phyloP scores from a whole-genome alignment of 768 basidiomycete genomes.

The Coprinellus aureogranulatus region DNA sequence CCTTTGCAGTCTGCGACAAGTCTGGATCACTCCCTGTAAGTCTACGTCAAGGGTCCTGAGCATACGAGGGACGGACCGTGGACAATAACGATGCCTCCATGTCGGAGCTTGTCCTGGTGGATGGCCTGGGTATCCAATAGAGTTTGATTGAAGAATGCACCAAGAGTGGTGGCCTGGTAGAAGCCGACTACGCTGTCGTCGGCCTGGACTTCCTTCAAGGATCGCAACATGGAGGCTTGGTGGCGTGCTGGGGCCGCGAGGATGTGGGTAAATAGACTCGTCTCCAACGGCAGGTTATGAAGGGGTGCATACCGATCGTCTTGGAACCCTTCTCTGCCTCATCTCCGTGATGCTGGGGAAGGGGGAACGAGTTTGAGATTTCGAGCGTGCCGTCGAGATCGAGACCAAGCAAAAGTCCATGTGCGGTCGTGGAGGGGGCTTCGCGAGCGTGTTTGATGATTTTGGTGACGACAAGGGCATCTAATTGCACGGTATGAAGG shows the following conservation, averaged over 20 bases:
- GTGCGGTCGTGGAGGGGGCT: slow-evolving; percentile 64
- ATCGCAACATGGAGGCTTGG: slow-evolving; percentile 80
- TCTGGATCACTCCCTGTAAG: slow-evolving; percentile 42
- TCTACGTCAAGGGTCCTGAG: slow-evolving; percentile 7
- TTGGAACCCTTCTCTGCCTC: slow-evolving; percentile 84
- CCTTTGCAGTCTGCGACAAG: slow-evolving; percentile 71
- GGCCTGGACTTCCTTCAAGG: slow-evolving; percentile 85
- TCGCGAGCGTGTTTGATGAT: slow-evolving; percentile 92
- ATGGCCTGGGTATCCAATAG: slow-evolving; percentile 81
- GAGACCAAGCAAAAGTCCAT: slow-evolving; percentile 85
- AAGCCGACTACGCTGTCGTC: slow-evolving; percentile 93
- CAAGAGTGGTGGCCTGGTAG: slow-evolving; percentile 85
- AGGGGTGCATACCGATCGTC: slow-evolving; percentile 56
- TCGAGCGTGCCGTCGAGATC: slow-evolving; percentile 90
- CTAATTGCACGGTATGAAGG: slow-evolving; percentile 75
- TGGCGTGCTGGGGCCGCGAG: slow-evolving; percentile 64
- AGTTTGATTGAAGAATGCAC: slow-evolving; percentile 81
- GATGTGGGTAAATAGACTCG: slow-evolving; percentile 15
- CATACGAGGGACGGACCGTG: slow-evolving; percentile 56
- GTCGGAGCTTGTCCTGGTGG: slow-evolving; percentile 81
- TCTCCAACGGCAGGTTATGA: slow-evolving; percentile 3
- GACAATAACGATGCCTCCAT: slow-evolving; percentile 81
- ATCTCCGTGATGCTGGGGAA: slow-evolving; percentile 69
- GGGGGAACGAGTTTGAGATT: slow-evolving; percentile 85
- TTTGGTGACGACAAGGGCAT: slow-evolving; percentile 88